Evolutionary conservation across 2,329 filamentous ascomycete species (phyloP), one percentile per base, ranked within the genome.

Genomic region (Neocatenulostroma microsporum): DNA sequence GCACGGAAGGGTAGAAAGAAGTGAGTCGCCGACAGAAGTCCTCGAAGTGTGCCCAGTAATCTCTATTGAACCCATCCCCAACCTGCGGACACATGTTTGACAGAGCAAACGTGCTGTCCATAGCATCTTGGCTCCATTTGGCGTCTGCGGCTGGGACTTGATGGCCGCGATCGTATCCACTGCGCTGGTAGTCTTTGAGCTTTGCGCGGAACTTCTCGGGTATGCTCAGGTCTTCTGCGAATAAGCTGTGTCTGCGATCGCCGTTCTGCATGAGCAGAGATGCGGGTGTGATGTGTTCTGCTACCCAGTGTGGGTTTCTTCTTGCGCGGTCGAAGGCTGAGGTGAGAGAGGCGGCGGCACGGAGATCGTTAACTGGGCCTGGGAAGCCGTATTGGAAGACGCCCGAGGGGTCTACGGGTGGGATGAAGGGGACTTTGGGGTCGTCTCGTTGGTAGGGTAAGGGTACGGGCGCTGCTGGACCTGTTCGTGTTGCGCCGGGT

Each of bases 31-130:
- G 77, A 66, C 89, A 95, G 57, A 96, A 98, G 57, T 95, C 89
- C 67, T 98, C 91, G 49, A 98, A 88, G 62, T 98, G 91, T 24
- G 91, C 84, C 91, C 91, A 98, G 74, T 98, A 98, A 67, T 98
- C 91, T 34, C 91, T 76, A 67, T 98, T 98, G 73, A 98, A 98
- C 41, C 91, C 91, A 58, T 95, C 86, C 48, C 91, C 91, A 20
- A 98, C 91, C 67, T 98, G 91, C 21, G 91, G 91, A 58, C 88
- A 94, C 88, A 98, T 98, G 68, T 98, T 98, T 58, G 75, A 82
- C 38, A 98, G 74, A 56, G 78, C 81, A 58, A 98, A 98, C 3
- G 91, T 98, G 40, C 84, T 85, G 64, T 98, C 79, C 86, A 98
- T 94, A 46, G 91, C 88, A 23, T 75, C 63, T 64, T 98, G 91